phyloP scores from a whole-genome alignment of 805 yeast genomes.

The Candida koratica region DNA sequence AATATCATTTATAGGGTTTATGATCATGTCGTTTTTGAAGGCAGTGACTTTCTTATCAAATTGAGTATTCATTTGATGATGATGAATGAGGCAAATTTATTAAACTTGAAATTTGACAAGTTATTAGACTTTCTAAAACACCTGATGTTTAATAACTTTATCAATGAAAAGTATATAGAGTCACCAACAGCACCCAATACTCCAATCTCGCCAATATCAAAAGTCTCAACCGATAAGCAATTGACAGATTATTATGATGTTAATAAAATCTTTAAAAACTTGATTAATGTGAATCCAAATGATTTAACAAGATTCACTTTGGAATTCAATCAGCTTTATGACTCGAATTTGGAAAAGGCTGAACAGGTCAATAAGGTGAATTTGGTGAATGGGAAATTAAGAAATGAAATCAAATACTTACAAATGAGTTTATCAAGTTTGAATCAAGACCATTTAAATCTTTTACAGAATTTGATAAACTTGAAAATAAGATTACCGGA shows the following conservation, averaged over 20 bases:
- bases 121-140: constrained; percentile 76
- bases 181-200: neutral
- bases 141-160: constrained; percentile 67
- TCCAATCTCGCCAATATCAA: neutral
- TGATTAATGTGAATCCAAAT: constrained; percentile 72
- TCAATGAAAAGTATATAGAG: constrained; percentile 29
- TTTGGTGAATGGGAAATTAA: constrained; percentile 64
- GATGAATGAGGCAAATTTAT: constrained; percentile 56
- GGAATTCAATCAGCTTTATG: constrained; percentile 73
- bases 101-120: constrained; percentile 68
- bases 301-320: constrained; percentile 64
- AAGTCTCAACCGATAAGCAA: neutral
- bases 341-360: constrained; percentile 59
- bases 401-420: constrained; percentile 66
- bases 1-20: constrained; percentile 82
- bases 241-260: constrained; percentile 48
- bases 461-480: constrained; percentile 83
- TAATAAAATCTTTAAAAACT: constrained; percentile 72
- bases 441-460: constrained; percentile 77
- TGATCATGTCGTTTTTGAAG: constrained; percentile 88
- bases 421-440: constrained; percentile 66
- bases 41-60: constrained; percentile 78
- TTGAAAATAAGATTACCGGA: constrained; percentile 74
- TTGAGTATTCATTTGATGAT: constrained; percentile 79
- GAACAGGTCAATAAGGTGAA: constrained; percentile 58